Evolutionary conservation across 2,329 filamentous ascomycete genomes (phyloP), one percentile per base, ranked within the genome.

Genomic region (Hymenoscyphus fraxineus): DNA sequence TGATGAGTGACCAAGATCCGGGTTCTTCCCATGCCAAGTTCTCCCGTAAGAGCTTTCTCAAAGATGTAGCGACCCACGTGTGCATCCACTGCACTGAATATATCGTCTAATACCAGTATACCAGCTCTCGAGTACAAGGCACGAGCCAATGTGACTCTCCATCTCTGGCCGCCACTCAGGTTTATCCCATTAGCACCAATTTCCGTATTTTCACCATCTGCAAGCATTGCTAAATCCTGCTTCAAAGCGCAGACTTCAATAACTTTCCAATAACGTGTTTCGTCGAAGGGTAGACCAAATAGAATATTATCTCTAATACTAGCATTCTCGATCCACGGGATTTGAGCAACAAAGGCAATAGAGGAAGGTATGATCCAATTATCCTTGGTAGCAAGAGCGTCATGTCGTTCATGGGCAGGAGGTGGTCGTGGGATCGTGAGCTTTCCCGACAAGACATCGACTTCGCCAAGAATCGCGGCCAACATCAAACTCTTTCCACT

Each of bases 171-270:
- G 67, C 92, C 92, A 66, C 88, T 92, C 6, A 96, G 80, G 70
- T 94, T 93, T 70, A 95, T 91, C 6, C 92, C 92, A 67, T 94
- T 93, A 2, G 90, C 89, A 12, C 92, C 92, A 61, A 96, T 91
- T 72, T 93, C 90, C 0, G 92, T 96, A 58, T 85, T 77, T 70
- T 95, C 91, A 3, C 91, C 91, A 72, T 94, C 89, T 0, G 85
- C 79, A 16, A 96, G 81, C 80, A 92, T 91, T 16, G 88, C 84
- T 39, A 96, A 78, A 70, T 96, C 92, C 72, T 91, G 91, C 60
- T 83, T 83, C 55, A 96, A 74, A 0, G 90, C 90, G 66, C 91
- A 95, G 1, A 88, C 89, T 41, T 86, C 82, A 7, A 93, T 76
- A 0, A 92, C 91, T 70, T 87, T 85, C 1, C 81, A 78, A 73